Conservation (phyloP, 768 basidiomycete species). For the Leccinum fibrillosum region DNA sequence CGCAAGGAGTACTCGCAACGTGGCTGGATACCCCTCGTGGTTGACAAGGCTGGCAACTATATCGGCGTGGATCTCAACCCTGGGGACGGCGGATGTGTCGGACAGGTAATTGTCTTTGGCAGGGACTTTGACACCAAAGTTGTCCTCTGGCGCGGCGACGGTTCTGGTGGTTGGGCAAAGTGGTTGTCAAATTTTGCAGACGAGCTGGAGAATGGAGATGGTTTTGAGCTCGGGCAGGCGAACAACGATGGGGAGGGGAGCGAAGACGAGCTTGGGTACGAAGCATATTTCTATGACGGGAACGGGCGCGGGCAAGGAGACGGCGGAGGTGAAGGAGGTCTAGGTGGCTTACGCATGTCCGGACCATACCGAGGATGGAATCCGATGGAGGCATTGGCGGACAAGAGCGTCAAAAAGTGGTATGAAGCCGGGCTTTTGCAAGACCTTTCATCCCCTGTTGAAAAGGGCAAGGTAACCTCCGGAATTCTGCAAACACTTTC, state of each 20-base stretch:
- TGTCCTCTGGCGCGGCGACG: conserved; percentile 90
- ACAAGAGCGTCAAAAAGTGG: conserved; percentile 85
- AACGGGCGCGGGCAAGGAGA: conserved; percentile 74
- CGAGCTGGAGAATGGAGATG: conserved; percentile 87
- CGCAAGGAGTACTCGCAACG: conserved; percentile 86
- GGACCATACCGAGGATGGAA: conserved; percentile 93
- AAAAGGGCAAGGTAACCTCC: conserved; percentile 49
- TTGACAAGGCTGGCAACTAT: conserved; percentile 94
- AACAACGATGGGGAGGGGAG: conserved; percentile 63
- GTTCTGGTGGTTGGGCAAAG: conserved; percentile 88
- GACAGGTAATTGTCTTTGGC: conserved; percentile 98
- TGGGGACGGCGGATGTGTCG: conserved; percentile 64
- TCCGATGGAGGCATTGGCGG: conserved; percentile 91
- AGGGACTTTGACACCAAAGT: conserved; percentile 98
- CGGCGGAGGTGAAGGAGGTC: conserved; percentile 70
- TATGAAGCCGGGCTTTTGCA: conserved; percentile 71
- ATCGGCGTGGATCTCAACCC: conserved; percentile 95
- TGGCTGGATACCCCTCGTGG: conserved; percentile 95
- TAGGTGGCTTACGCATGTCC: conserved; percentile 67
- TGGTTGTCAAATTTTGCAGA: conserved; percentile 92
- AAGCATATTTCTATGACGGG: conserved; percentile 83
- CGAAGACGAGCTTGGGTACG: conserved; percentile 84
- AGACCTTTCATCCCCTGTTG: conserved; percentile 38
- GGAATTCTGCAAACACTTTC: background rate
- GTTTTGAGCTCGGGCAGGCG: conserved; percentile 69